Percentiles rank a stretch among this genome's conserved stretches.
Conservation (phyloP, 2,329 filamentous ascomycete species). For the Botrytis pseudocinerea region DNA sequence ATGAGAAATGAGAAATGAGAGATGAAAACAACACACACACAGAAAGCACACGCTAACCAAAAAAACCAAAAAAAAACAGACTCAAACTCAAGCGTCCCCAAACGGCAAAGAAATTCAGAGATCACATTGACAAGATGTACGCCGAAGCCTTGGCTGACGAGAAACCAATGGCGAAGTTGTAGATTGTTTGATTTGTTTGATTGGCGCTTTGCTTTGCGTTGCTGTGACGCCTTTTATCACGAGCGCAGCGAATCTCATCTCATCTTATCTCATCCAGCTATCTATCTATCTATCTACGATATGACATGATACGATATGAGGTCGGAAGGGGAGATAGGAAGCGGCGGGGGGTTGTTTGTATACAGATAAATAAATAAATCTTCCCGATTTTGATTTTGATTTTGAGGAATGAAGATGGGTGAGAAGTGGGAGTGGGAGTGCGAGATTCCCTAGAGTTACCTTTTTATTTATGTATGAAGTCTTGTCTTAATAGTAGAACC, state of each 20-base stretch:
- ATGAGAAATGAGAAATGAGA: neutral
- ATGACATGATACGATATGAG: too few species aligned
- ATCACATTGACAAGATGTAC: slow-evolving; percentile 40
- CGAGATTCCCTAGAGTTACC: neutral
- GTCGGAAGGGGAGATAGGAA: too few species aligned
- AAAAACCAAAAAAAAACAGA: slow-evolving; percentile 46
- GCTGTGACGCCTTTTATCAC: too few species aligned
- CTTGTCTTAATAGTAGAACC: neutral
- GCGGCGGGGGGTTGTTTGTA: too few species aligned
- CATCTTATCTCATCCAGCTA: too few species aligned
- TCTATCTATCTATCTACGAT: too few species aligned
- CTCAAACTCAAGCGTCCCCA: slow-evolving; percentile 72
- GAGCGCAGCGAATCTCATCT: too few species aligned
- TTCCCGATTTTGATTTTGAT: too few species aligned
- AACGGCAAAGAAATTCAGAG: slow-evolving; percentile 53
- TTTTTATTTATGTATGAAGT: neutral
- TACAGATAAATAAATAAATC: too few species aligned
- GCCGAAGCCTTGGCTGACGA: slow-evolving; percentile 40
- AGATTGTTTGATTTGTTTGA: neutral
- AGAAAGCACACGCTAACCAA: slow-evolving; percentile 25
- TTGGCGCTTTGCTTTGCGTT: neutral
- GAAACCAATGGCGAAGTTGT: slow-evolving; percentile 49
- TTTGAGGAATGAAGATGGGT: too few species aligned
- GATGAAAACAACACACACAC: neutral
- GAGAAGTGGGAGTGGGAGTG: neutral